Percentiles rank a stretch among this genome's conserved stretches.
Evolutionary conservation across 345 rosid species (phyloP).

Genomic region (Linum usitatissimum): DNA sequence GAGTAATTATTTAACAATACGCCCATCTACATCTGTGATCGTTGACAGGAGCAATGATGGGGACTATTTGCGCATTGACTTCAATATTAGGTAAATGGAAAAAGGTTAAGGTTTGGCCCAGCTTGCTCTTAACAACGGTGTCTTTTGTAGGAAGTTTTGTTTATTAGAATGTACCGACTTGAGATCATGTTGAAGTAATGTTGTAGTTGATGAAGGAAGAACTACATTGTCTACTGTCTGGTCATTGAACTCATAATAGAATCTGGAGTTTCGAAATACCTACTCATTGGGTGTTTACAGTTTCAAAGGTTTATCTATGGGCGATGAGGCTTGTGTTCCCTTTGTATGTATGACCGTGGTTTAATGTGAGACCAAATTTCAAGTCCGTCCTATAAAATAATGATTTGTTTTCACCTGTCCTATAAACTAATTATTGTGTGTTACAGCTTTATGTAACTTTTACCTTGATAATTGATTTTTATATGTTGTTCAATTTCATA

Average conservation of each 20-base stretch:
- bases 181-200: neutral
- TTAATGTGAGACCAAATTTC: neutral
- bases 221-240: neutral
- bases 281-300: neutral
- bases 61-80: slow-evolving; percentile 81
- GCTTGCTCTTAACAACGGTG: neutral
- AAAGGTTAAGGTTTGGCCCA: neutral
- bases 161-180: neutral
- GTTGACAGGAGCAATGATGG: slow-evolving; percentile 90
- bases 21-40: slow-evolving; percentile 69
- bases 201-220: neutral
- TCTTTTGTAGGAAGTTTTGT: neutral
- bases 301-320: neutral
- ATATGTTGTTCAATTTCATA: slow-evolving; percentile 5
- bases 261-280: neutral
- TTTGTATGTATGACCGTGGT: neutral
- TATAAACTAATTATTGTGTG: neutral
- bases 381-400: neutral
- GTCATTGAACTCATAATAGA: neutral
- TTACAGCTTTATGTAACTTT: neutral
- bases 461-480: neutral
- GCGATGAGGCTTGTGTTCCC: neutral
- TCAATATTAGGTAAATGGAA: slow-evolving; percentile 60
- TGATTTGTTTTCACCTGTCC: neutral
- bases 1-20: slow-evolving; percentile 62